Conservation (phyloP, 805 yeast genomes). For the Ogataea trehalophila region DNA sequence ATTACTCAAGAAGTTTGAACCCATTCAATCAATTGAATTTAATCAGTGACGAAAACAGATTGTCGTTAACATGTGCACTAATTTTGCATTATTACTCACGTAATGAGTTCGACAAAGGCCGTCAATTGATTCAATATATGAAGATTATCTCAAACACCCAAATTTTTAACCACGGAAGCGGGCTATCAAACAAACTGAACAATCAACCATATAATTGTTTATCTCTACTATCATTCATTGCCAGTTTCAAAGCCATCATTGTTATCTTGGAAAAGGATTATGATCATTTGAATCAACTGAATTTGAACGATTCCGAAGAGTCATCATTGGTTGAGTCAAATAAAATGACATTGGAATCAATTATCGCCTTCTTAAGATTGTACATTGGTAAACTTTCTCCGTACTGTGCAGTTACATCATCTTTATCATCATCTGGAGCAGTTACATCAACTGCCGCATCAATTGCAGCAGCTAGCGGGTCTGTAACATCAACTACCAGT, state of each 20-base stretch:
- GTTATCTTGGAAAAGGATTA: constrained; percentile 19
- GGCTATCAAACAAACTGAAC: not conserved
- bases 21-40: constrained; percentile 11
- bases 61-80: constrained; percentile 27
- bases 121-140: constrained; percentile 23
- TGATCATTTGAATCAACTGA: constrained; percentile 1
- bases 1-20: constrained; percentile 8
- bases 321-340: constrained; percentile 1
- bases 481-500: not conserved
- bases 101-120: constrained; percentile 17
- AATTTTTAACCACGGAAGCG: not conserved
- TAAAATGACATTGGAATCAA: constrained; percentile 17
- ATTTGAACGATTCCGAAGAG: not conserved
- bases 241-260: constrained; percentile 21
- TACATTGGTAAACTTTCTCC: constrained; percentile 18
- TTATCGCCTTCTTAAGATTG: constrained; percentile 20
- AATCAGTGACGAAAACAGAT: constrained; percentile 26
- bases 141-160: constrained; percentile 6
- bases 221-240: constrained; percentile 27
- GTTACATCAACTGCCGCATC: not conserved
- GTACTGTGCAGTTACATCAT: not conserved
- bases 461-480: not conserved
- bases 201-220: constrained; percentile 13
- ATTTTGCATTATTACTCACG: constrained; percentile 25
- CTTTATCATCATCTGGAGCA: not conserved